Evolutionary conservation across 805 yeast genomes (phyloP).

Genomic region (Cephaloascus fragrans): DNA sequence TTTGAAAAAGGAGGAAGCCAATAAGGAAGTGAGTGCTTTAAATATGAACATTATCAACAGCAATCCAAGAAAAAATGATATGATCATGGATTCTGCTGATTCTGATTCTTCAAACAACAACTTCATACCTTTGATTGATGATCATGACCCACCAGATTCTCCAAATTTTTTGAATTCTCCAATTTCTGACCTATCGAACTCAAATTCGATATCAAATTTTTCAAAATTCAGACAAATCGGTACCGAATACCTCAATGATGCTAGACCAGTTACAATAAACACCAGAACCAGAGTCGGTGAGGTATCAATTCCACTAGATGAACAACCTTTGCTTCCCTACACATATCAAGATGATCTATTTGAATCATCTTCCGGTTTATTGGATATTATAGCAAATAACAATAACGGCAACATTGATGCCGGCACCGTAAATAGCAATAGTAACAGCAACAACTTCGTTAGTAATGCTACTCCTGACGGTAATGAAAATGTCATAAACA

Average conservation of each 20-base stretch:
- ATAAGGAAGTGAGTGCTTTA: conserved; percentile 6
- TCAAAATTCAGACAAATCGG: conserved; percentile 11
- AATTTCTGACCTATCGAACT: neutral
- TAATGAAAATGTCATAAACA: neutral
- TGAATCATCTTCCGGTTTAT: no score
- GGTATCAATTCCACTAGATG: conserved; percentile 24
- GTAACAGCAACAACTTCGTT: neutral
- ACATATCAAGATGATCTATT: neutral
- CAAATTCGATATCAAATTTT: neutral
- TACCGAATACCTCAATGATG: conserved; percentile 13
- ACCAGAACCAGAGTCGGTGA: conserved; percentile 24
- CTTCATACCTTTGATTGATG: neutral
- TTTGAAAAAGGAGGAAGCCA: conserved; percentile 8
- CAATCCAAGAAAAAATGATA: neutral
- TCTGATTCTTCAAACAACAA: neutral
- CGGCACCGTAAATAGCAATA: neutral
- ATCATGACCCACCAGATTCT: neutral
- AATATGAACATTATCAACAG: neutral
- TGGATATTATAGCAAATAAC: no score
- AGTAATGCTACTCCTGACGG: no score
- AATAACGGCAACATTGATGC: conserved; percentile 14
- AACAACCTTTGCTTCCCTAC: conserved; percentile 3
- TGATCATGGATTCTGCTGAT: neutral
- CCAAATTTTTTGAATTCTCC: neutral
- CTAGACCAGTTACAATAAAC: conserved; percentile 11